phyloP scores from a whole-genome alignment of 257 asterid genomes.

The Schizonepeta tenuifolia region DNA sequence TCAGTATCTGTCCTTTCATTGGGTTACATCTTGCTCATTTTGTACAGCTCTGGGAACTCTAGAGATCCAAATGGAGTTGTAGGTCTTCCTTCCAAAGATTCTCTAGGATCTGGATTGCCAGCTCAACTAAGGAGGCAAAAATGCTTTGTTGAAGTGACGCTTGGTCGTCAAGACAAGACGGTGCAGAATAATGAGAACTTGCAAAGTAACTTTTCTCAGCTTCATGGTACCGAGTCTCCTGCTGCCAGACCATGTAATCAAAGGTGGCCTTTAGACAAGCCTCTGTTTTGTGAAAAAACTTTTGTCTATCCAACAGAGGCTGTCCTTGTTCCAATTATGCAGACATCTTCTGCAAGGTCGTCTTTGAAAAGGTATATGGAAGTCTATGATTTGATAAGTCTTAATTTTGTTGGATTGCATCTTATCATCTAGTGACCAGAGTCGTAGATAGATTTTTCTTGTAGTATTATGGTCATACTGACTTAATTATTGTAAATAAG shows the following conservation, averaged over 20 bases:
- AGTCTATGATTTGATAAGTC: neutral
- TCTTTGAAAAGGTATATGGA: conserved; percentile 74
- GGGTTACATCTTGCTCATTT: conserved; percentile 19
- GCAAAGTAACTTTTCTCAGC: conserved; percentile 50
- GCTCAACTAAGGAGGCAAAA: conserved; percentile 78
- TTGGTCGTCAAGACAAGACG: conserved; percentile 71
- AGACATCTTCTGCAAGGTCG: conserved; percentile 82
- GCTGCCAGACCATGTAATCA: conserved; percentile 53
- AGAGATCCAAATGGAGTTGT: conserved; percentile 78
- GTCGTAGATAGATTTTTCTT: conserved; percentile 13
- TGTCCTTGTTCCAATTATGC: conserved; percentile 94
- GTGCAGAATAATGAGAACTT: conserved; percentile 43
- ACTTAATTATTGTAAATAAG: conserved; percentile 4
- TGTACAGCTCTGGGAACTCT: conserved; percentile 78
- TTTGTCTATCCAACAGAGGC: conserved; percentile 92
- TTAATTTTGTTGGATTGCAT: conserved; percentile 18
- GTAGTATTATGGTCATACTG: neutral
- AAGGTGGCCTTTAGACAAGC: conserved; percentile 54
- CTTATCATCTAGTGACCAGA: neutral
- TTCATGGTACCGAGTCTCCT: conserved; percentile 53
- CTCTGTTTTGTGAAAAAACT: conserved; percentile 50
- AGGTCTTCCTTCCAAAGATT: conserved; percentile 72
- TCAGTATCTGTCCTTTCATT: neutral
- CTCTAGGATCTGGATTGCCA: conserved; percentile 64
- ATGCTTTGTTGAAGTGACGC: conserved; percentile 84